Evolutionary conservation across 2,329 filamentous ascomycete genomes (phyloP), one percentile per base, ranked within the genome.

Genomic region (Paracamarosporium sp.): DNA sequence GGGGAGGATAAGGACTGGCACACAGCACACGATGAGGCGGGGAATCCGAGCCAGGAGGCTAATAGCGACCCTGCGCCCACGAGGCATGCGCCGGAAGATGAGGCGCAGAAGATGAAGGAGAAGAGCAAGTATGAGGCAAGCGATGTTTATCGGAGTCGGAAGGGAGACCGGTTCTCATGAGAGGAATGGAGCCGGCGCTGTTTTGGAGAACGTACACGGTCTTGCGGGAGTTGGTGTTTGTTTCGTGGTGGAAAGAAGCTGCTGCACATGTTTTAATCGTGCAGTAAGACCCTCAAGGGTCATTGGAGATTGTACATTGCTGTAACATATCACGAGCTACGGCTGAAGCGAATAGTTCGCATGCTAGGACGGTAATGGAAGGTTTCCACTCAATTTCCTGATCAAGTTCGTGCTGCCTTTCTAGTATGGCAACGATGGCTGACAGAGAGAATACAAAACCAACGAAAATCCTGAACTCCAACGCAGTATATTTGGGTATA

Each of bases 101-200:
- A 91, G 73, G 79, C 82, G 41, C 83, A 92, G 72, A 82, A 85
- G 62, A 81, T 90, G 25, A 69, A 81, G 33, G 91, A 93, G 77
- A 96, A 92, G 83, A 90, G 92, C 76, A 97, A 96, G 80, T 98
- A 96, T 77, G 93, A 98, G 80, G 89, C 90, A 30, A 82, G 81
- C 52, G 83, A 86, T 66, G 90, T 93, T 54, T 98, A 89, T 78
- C 82, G 86, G 67, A 90, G 89, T 78, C 86, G 83, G 60, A 96
- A 92, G 76, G 95, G 95, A 3, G 93, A 98, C 80, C 85, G 95
- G 31, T 96, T 99, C 59, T 76, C 74, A 46, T 78, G 57, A 66
- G 50, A 11, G 50, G 17, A 24, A n/a, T n/a, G n/a, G 22, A n/a
- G 5, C 30, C 3, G 17, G 8, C 38, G 51, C 5, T 31, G 27